Evolutionary conservation across 2,329 filamentous ascomycete genomes (phyloP), one percentile per base, ranked within the genome.

Genomic region (Zymoseptoria tritici): DNA sequence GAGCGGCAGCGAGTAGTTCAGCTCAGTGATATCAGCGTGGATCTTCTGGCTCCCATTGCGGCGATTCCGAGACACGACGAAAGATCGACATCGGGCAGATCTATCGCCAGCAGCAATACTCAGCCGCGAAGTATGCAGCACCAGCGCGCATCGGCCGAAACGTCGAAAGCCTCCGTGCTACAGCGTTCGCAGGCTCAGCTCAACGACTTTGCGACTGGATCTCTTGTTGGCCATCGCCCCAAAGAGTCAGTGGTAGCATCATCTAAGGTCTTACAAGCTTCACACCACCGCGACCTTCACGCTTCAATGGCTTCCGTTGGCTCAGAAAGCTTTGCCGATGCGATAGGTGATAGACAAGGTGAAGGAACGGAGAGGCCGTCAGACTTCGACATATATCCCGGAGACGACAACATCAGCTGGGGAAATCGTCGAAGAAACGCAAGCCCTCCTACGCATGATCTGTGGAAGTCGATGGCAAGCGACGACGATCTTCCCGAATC

Each of bases 311-410:
- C 53, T 11, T 31, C 51, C 11, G 29, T 53, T 11, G 76, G 76
- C 57, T 73, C 75, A 49, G 74, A 77, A 59, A 66, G 74, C 20
- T 77, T 76, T 65, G 74, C 76, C 20, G 75, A 78, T 66, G 75
- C 75, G 49, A n/a, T 6, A 46, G 5, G 36, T 11, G 13, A 46
- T 2, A 46, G 36, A n/a, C 36, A n/a, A 46, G 67, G 64, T 20
- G 74, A 73, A n/a, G 72, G 75, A 20, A 70, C 74, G 22, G 70
- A 71, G 11, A 29, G 59, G 56, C 52, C 62, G 31, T 55, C 61
- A 2, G 62, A 65, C 7, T 61, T 69, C 20, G 73, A 73, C 16
- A 75, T 75, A 46, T 64, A 67, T 19, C 62, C 68, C 22, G 73
- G 73, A 4, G 73, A 75, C 49, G 72, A 75, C 59, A 75, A 74